Evolutionary conservation across 192 early-diverging fungal species (phyloP).

Genomic region (Paraglomus occultum): DNA sequence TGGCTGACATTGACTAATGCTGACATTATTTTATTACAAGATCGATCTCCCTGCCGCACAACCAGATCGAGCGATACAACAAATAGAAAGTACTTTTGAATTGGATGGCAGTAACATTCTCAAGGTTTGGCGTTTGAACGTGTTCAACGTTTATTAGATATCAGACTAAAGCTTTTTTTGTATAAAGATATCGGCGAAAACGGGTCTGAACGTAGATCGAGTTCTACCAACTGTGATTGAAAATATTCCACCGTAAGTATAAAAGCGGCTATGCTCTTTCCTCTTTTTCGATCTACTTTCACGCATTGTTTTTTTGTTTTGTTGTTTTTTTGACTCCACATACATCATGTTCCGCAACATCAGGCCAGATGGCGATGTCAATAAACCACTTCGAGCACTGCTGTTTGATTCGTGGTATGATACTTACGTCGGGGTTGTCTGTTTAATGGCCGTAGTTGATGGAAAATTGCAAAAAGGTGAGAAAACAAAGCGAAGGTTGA

Average conservation of each 20-base stretch:
- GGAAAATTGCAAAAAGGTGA: conserved; percentile 73
- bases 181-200: conserved; percentile 83
- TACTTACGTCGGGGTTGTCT: conserved; percentile 96
- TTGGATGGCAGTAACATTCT: conserved; percentile 61
- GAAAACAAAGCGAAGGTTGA: not conserved
- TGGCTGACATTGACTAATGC: not conserved
- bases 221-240: conserved; percentile 82
- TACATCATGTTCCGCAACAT: too few relatives aligned
- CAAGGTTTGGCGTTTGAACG: conserved; percentile 30
- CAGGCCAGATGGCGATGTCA: conserved; percentile 61
- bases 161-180: not conserved
- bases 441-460: conserved; percentile 86
- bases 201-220: conserved; percentile 66
- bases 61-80: conserved; percentile 65
- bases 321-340: too few relatives aligned
- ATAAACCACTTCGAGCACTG: conserved; percentile 77
- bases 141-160: not conserved
- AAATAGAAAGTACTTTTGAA: conserved; percentile 89
- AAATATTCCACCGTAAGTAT: conserved; percentile 60
- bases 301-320: not conserved
- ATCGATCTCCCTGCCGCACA: conserved; percentile 91
- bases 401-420: conserved; percentile 99
- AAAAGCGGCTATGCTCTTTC: not conserved
- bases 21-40: conserved; percentile 31
- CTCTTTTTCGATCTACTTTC: not conserved